phyloP scores from a whole-genome alignment of 163 green algal genomes.

The Picocystis sp. region DNA sequence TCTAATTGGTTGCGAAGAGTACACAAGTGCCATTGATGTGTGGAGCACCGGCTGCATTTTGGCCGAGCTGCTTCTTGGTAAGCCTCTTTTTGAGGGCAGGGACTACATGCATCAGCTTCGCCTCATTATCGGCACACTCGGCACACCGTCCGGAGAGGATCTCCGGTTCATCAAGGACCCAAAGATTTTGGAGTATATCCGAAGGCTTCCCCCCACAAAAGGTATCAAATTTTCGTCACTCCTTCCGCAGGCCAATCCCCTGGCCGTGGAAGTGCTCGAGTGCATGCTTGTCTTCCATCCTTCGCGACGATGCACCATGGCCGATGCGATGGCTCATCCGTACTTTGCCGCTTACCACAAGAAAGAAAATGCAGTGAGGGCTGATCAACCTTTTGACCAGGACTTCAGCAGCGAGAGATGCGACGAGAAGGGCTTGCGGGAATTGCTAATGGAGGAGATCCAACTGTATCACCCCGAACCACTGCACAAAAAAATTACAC shows the following conservation, averaged over 20 bases:
- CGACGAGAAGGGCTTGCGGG: too few relatives aligned
- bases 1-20: constrained; percentile 76
- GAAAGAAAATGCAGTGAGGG: constrained; percentile 24
- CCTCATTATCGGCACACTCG: constrained; percentile 77
- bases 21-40: constrained; percentile 90
- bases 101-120: constrained; percentile 97
- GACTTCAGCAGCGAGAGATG: too few relatives aligned
- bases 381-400: too few relatives aligned
- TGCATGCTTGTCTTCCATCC: constrained; percentile 94
- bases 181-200: constrained; percentile 78
- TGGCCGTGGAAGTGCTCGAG: constrained; percentile 85
- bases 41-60: constrained; percentile 98
- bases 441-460: too few relatives aligned
- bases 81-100: constrained; percentile 86
- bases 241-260: constrained; percentile 59
- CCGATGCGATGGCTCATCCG: constrained; percentile 67
- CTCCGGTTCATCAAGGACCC: constrained; percentile 67
- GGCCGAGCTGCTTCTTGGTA: constrained; percentile 81
- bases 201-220: constrained; percentile 34
- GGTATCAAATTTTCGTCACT: constrained; percentile 45
- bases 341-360: constrained; percentile 85
- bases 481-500: too few relatives aligned
- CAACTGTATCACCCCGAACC: too few relatives aligned
- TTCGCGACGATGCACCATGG: constrained; percentile 65
- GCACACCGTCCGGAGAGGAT: constrained; percentile 52